Conservation (phyloP, 148 eudicot genomes). For the Pharnaceum exiguum region DNA sequence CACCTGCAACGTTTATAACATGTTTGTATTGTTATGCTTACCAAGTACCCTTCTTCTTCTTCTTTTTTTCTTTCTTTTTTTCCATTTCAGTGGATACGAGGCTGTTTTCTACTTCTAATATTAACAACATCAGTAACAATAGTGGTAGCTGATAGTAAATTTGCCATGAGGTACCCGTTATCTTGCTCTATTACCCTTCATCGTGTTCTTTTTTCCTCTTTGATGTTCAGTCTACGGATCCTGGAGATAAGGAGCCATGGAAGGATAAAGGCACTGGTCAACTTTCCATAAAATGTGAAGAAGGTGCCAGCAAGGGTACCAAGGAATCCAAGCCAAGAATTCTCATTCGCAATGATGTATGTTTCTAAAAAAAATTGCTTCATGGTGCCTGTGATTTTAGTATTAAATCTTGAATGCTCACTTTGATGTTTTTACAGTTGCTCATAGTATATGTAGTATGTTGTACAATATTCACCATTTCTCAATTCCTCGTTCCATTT, state of each 20-base stretch:
- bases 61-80: neutral
- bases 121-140: too few relatives aligned
- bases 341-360: slow-evolving; percentile 90
- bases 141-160: too few relatives aligned
- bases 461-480: too few relatives aligned
- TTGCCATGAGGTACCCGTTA: too few relatives aligned
- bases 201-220: neutral
- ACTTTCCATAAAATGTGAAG: slow-evolving; percentile 68
- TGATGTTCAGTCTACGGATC: slow-evolving; percentile 60
- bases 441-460: too few relatives aligned
- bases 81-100: neutral
- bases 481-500: too few relatives aligned
- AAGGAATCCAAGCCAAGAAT: slow-evolving; percentile 85
- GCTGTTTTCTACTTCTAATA: neutral
- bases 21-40: neutral
- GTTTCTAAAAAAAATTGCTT: slow-evolving; percentile 19
- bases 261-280: slow-evolving; percentile 81
- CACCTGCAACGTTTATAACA: too few relatives aligned
- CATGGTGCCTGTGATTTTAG: neutral
- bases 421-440: too few relatives aligned
- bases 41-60: neutral
- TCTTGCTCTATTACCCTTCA: too few relatives aligned
- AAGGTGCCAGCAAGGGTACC: slow-evolving; percentile 66
- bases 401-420: too few relatives aligned
- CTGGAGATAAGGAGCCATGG: slow-evolving; percentile 71